Percentiles rank a stretch among this genome's conserved stretches.
These are phyloP conservation scores for Allantophomopsis lycopodina DNA, from an alignment of 2,329 filamentous ascomycete species.

Conservation along the genomic window DNA sequence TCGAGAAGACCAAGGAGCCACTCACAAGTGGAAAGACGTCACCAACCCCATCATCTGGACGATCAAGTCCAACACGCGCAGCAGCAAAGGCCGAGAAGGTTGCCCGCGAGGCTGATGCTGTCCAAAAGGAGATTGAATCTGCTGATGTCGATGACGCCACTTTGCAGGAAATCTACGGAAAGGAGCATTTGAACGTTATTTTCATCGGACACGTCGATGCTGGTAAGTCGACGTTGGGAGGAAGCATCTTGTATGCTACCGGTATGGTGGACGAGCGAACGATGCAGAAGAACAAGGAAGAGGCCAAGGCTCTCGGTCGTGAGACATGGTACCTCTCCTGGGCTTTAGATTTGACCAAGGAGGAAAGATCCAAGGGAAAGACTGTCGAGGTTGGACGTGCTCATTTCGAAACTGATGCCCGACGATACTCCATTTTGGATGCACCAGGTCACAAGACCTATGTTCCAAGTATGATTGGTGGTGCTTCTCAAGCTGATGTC, in stretches of 20 bases:
- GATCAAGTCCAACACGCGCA: slow-evolving; percentile 59
- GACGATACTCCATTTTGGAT: slow-evolving; percentile 91
- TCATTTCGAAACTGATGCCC: slow-evolving; percentile 94
- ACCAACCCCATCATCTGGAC: slow-evolving; percentile 69
- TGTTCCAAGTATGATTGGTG: slow-evolving; percentile 96
- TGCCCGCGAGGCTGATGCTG: slow-evolving; percentile 61
- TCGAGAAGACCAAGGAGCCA: slow-evolving; percentile 80
- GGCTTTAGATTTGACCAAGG: slow-evolving; percentile 94
- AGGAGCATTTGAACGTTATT: slow-evolving; percentile 86
- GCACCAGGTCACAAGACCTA: slow-evolving; percentile 97
- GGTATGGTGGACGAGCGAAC: slow-evolving; percentile 99
- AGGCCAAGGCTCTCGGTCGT: slow-evolving; percentile 89
- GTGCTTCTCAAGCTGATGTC: slow-evolving; percentile 83
- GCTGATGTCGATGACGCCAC: slow-evolving; percentile 71
- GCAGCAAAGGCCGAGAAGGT: slow-evolving; percentile 39
- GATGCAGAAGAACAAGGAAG: slow-evolving; percentile 94
- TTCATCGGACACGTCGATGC: slow-evolving; percentile 98
- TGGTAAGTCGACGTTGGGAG: slow-evolving; percentile 91
- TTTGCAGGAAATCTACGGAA: slow-evolving; percentile 90
- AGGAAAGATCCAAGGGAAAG: slow-evolving; percentile 92
- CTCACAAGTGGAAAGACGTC: slow-evolving; percentile 58
- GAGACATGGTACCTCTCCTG: slow-evolving; percentile 99
- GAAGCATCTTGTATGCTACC: slow-evolving; percentile 81
- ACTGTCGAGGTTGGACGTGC: slow-evolving; percentile 94
- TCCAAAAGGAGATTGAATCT: slow-evolving; percentile 53